Evolutionary conservation across 371 early-diverging fungal genomes (phyloP), one percentile per base, ranked within the genome.

Genomic region (Apophysomyces ossiformis): DNA sequence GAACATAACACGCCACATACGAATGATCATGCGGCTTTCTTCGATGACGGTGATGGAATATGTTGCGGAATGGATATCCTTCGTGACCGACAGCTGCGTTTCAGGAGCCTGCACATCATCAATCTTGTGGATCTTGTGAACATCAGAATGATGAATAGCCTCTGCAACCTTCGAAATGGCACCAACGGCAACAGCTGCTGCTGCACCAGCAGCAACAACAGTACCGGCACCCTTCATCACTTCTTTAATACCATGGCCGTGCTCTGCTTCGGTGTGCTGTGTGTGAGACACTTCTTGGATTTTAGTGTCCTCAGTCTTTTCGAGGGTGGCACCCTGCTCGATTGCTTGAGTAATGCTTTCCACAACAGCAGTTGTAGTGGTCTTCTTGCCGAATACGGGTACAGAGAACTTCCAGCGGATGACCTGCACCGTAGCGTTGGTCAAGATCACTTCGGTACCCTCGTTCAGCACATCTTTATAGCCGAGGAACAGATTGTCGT

Each of bases 341-440:
- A 72, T 63, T 26, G 62, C 72, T 13, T 68, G 41, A 32, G 76
- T 69, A 32, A 69, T 60, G 13, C 54, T 44, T 4, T 47, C 47
- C 11, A 37, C 60, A 16, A 63, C 35, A 15, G 18, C 38, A 35
- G 32, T 57, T 37, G 63, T 43, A 6, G 63, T 43, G 4, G 69
- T 61, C 46, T 58, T 64, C 66, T 78, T 78, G 74, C 43, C 72
- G 61, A 82, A 82, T 11, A 79, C 64, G 37, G 82, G 82, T 5
- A 66, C 57, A 60, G 76, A 69, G 69, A 82, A 78, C 45, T 69
- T 76, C 82, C 82, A 82, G 50, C 71, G 65, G 43, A 78, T 65
- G 18, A 56, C 16, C 21, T 50, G 54, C 35, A 18, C 21, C 9
- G 3, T 6, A 9, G 16, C 21, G 21, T 21, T 50, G 5, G 54